Base-by-base conservation (phyloP, 441 rosid genomes). In the Gossypium schwendimanii region DNA sequence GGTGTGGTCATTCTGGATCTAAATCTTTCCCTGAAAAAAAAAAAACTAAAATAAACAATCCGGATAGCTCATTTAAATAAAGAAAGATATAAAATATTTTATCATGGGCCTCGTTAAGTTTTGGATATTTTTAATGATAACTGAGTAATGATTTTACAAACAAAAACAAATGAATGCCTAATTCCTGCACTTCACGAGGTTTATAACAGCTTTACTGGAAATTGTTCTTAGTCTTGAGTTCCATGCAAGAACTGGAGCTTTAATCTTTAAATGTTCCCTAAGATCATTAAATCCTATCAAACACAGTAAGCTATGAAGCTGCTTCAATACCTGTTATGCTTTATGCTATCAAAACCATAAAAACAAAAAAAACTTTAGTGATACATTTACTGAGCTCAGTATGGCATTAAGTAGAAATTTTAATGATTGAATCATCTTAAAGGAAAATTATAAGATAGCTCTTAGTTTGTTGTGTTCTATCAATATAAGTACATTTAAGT, bases 391-490 rank as follows among this genome's bases (percentile, higher is more conserved):
- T 12, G 55, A 65, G 36, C 20, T 44, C 36, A 65, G 8, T 23
- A 6, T 45, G 70, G 9, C 36, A 65, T 15, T 15, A 26, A 4
- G 45, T 28, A 50, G 60, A 28, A 44, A 23, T 45, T 65, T 65
- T 65, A 24, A 28, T 44, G 36, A 21, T 45, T 45, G 55, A 45
- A 45, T 44, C 4, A 45, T 23, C 24, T 65, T 14, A 2, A 18
- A 39, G 14, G 55, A 33, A 8, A 9, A 44, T 23, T 23, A 45
- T 45, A 28, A 12, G 39, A 23, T 45, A 6, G 55, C 7, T 65
- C 21, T 23, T n/a, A 65, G 36, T 65, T 45, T 65, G 31, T 65
- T 47, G 70, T 23, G 55, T 65, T 68, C 44, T 50, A 50, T 68
- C 10, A n/a, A 50, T 63, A 39, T 63, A 49, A 63, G 4, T 41